Evolutionary conservation across 2,329 filamentous ascomycete genomes (phyloP), one percentile per base, ranked within the genome.

Genomic region (Aspergillus brunneoviolaceus): DNA sequence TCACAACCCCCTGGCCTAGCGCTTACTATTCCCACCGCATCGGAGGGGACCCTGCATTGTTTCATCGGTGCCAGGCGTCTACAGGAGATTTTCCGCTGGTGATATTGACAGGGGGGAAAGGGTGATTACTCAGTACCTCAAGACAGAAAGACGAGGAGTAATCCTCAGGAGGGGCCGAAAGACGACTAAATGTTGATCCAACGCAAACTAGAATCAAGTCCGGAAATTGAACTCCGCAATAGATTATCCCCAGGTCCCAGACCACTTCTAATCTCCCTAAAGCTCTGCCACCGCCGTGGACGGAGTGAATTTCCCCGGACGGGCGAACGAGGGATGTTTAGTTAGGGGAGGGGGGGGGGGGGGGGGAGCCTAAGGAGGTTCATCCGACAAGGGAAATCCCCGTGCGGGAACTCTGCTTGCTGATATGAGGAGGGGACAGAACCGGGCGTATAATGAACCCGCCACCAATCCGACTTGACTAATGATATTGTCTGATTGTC

Each of bases 191-290:
- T 16, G 49, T 16, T 29, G 49, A 45, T 45, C 39, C 58, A 51
- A 49, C 45, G 29, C 48, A 53, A 35, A 42, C 42, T 55, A 59
- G 55, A 53, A 39, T 58, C 25, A 48, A 47, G 25, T 51, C 60
- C 58, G 61, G 65, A 62, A 61, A 65, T 62, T 62, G 59, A 59
- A 58, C 60, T 66, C 65, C 62, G 60, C 65, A 59, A 61, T 58
- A 56, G 29, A 25, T 42, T 61, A 16, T 35, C 57, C 49, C 51
- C 53, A 58, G 59, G 39, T 63, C 65, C 60, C 39, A 45, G 39
- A 9, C 39, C 39, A 45, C 39, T 19, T 12, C 39, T 45, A 45
- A 45, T 45, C 16, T 45, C 27, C 27, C 39, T 45, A 19, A 45
- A 45, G 39, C 39, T 45, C 39, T 45, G 39, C 16, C 27, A 29